phyloP scores from a whole-genome alignment of 148 eudicot genomes.

The Chenopodium album region DNA sequence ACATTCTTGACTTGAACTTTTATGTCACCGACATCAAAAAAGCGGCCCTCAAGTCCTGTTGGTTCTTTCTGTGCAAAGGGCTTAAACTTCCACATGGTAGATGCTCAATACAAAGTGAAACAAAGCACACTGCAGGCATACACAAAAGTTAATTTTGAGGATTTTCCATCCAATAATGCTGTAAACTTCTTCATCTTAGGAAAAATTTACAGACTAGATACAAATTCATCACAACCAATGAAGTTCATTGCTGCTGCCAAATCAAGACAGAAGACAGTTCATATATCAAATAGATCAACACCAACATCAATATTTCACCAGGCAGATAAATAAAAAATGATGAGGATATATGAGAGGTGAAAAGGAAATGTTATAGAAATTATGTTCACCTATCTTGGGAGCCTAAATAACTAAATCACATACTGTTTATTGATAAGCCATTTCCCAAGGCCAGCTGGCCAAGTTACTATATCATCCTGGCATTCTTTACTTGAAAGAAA shows the following conservation, averaged over 20 bases:
- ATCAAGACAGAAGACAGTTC: not conserved
- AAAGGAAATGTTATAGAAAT: not conserved
- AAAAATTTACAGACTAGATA: not conserved
- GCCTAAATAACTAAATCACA: not conserved
- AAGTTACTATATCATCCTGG: too few species aligned
- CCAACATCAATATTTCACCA: not conserved
- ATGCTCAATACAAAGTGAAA: not conserved
- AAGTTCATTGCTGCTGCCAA: not conserved
- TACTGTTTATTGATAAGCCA: not conserved
- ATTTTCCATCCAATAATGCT: not conserved
- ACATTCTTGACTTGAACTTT: constrained; percentile 74
- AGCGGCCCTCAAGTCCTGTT: constrained; percentile 93
- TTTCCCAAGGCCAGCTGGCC: not conserved
- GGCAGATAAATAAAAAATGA: not conserved
- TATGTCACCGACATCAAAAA: constrained; percentile 77
- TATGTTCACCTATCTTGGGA: not conserved
- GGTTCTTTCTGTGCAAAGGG: constrained; percentile 81
- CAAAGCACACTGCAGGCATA: constrained; percentile 21
- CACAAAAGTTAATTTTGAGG: constrained; percentile 5
- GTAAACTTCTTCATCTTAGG: not conserved
- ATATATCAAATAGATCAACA: not conserved
- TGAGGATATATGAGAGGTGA: not conserved
- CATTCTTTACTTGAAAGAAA: not conserved
- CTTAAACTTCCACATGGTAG: constrained; percentile 89
- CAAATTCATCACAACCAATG: not conserved